Conservation (phyloP, 169 alveolate genomes). For the Besnoitia besnoiti region DNA sequence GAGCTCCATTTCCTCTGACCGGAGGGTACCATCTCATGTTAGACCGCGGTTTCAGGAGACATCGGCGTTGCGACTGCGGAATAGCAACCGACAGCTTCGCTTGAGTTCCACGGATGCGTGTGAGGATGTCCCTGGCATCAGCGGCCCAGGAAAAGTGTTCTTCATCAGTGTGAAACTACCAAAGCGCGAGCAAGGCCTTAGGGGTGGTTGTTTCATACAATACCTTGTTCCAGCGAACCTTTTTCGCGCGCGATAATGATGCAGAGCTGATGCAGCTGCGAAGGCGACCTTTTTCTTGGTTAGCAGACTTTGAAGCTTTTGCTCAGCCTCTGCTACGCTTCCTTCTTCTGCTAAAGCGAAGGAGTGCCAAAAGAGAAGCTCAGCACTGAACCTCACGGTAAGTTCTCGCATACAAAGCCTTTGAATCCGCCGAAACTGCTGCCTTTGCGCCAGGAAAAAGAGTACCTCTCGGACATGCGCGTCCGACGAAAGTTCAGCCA, state of each 20-base stretch:
- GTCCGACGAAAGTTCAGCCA: background rate
- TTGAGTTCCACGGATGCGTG: too few species aligned
- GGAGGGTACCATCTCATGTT: too few species aligned
- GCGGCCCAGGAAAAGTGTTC: too few species aligned
- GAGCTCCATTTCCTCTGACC: too few species aligned
- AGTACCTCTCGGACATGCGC: background rate
- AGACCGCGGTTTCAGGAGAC: too few species aligned
- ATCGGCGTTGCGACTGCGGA: too few species aligned
- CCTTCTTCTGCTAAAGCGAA: conserved; percentile 33
- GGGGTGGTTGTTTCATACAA: too few species aligned
- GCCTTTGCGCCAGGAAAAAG: conserved; percentile 16
- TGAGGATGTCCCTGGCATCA: too few species aligned
- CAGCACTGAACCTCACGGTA: conserved; percentile 18
- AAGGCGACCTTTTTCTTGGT: conserved; percentile 4
- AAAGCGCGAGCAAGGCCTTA: too few species aligned
- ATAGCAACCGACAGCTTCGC: too few species aligned
- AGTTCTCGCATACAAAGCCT: conserved; percentile 11
- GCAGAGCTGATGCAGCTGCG: conserved; percentile 27
- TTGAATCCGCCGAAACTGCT: conserved; percentile 10
- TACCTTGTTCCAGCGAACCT: background rate
- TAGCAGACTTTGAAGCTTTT: background rate
- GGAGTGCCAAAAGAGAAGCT: conserved; percentile 9
- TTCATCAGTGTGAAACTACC: too few species aligned
- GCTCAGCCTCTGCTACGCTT: conserved; percentile 11
- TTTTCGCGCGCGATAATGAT: background rate